These are phyloP conservation scores for Talaromyces albobiverticillius DNA, from an alignment of 2,329 filamentous ascomycete genomes.

Conservation along the genomic window DNA sequence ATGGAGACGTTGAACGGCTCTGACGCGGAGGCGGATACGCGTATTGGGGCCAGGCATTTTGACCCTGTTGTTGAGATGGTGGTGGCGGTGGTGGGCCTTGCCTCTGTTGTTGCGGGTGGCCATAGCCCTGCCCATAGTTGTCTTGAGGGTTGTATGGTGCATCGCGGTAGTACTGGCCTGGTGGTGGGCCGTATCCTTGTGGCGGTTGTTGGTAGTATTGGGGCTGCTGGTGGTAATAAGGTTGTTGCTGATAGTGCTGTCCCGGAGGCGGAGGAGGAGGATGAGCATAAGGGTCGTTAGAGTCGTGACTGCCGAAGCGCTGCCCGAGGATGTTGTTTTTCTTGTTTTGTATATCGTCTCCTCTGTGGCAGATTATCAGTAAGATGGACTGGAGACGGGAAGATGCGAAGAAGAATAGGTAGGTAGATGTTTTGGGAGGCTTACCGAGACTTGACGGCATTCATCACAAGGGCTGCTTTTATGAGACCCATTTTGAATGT, in stretches of 20 bases:
- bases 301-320: background rate
- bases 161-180: background rate
- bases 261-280: background rate
- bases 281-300: background rate
- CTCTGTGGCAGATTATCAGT: background rate
- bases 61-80: background rate
- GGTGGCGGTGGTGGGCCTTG: background rate
- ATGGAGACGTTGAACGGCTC: background rate
- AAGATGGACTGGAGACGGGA: background rate
- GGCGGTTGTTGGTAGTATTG: slow-evolving; percentile 1
- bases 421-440: background rate
- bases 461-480: slow-evolving; percentile 5
- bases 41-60: background rate
- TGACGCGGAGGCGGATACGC: background rate
- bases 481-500: slow-evolving; percentile 7
- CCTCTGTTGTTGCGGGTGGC: background rate
- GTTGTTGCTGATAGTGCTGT: background rate
- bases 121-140: background rate
- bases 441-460: background rate
- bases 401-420: background rate
- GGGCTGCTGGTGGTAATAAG: background rate
- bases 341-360: too few species aligned
- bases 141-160: background rate
- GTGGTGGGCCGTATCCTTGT: background rate
- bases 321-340: too few species aligned